Conservation (phyloP, 2,329 filamentous ascomycete species). For the Aureobasidium uvarum region DNA sequence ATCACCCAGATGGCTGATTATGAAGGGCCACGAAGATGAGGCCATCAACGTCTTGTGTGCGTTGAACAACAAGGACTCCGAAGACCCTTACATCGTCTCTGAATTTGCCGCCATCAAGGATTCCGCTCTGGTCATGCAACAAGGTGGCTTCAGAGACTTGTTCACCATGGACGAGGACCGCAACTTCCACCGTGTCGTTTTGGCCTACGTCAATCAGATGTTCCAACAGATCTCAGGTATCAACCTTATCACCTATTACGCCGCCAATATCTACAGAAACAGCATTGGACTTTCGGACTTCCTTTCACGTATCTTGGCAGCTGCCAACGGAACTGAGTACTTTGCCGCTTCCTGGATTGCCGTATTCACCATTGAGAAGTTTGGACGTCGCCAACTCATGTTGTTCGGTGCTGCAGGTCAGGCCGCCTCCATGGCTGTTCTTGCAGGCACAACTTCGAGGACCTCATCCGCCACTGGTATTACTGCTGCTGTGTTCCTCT, state of each 20-base stretch:
- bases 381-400: constrained; percentile 65
- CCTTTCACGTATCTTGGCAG: constrained; percentile 53
- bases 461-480: constrained; percentile 27
- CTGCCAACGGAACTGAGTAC: constrained; percentile 55
- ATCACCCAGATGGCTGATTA: constrained; percentile 57
- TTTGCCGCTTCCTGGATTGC: constrained; percentile 52
- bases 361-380: constrained; percentile 51
- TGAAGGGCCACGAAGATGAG: constrained; percentile 56
- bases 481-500: constrained; percentile 38
- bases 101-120: constrained; percentile 56
- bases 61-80: constrained; percentile 49
- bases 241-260: constrained; percentile 38
- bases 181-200: constrained; percentile 38
- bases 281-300: constrained; percentile 53
- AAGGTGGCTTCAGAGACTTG: constrained; percentile 36
- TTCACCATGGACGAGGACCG: constrained; percentile 38
- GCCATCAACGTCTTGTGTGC: constrained; percentile 50
- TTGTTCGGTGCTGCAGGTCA: constrained; percentile 62
- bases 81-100: constrained; percentile 46
- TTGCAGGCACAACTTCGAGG: constrained; percentile 34
- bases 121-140: constrained; percentile 48
- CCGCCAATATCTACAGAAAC: constrained; percentile 53
- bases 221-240: constrained; percentile 39
- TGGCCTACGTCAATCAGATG: constrained; percentile 41
- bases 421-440: constrained; percentile 35